These are phyloP conservation scores for Akanthomyces lecanii DNA, from an alignment of 2,329 filamentous ascomycete species.

Conservation along the genomic window DNA sequence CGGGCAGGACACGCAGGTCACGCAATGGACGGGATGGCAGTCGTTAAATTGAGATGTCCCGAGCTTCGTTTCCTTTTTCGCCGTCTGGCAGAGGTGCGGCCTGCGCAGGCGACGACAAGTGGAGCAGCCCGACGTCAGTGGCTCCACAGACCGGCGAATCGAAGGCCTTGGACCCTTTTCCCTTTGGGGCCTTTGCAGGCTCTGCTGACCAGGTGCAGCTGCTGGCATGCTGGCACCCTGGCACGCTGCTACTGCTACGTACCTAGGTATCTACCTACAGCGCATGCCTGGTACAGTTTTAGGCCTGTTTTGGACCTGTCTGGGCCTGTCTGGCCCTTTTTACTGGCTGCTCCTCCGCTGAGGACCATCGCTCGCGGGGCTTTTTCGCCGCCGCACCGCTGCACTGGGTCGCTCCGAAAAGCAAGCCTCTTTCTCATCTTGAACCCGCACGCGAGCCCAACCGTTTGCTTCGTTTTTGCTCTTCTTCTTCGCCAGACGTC, in stretches of 20 bases:
- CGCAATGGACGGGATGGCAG: neutral
- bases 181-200: neutral
- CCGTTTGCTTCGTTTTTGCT: neutral
- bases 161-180: neutral
- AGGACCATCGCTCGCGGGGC: neutral
- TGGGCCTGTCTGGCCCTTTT: neutral
- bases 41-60: neutral
- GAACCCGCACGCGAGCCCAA: neutral
- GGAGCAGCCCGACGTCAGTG: constrained; percentile 6
- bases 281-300: neutral
- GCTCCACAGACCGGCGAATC: neutral
- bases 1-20: neutral
- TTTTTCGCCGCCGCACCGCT: constrained; percentile 3
- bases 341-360: neutral
- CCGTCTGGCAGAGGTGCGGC: neutral
- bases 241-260: too few relatives aligned
- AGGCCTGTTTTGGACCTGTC: neutral
- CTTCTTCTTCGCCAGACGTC: neutral
- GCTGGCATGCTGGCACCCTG: too few relatives aligned
- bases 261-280: too few relatives aligned
- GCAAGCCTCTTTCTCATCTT: constrained; percentile 1
- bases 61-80: constrained; percentile 5
- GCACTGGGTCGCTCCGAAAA: neutral
- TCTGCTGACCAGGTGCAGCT: neutral
- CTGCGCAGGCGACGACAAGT: neutral